Evolutionary conservation across 176 grass and related monocot species (phyloP), one percentile per base, ranked within the genome.

Genomic region (Tillandsia fasciculata): DNA sequence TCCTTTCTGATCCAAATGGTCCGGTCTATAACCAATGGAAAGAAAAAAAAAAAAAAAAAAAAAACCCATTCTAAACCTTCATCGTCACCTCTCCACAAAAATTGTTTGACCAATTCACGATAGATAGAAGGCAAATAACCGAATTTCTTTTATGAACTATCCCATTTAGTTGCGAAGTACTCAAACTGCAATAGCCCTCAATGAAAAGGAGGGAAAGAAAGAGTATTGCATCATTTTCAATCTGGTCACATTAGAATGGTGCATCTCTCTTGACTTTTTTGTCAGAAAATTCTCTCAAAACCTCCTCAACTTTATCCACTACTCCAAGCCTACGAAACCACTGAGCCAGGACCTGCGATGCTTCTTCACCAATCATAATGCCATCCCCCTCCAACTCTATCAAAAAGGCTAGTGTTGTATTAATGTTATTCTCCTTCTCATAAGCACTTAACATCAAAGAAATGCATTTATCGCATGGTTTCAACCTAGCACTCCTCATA

Each of bases 311-410:
- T 69, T 88, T 80, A 51, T 85, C 84, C 83, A 83, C 85, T 42
- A 88, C 77, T 2, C 84, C 89, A 15, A 99, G 82, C 69, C 75
- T 80, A 53, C 54, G 53, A 2, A 99, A 87, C 89, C 94, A 99
- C 12, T 68, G 82, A 12, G 75, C 84, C 23, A 90, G 77, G 69
- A 88, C 51, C 54, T 78, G 80, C 3, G 83, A 85, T 13, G 87
- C 79, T 68, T 86, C 87, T 33, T 78, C 70, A 2, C 76, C 86
- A 65, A 97, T 77, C 10, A 75, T 20, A 23, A 80, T 9, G 0
- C 84, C 87, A 3, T 80, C 79, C 61, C 65, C 80, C 81, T 97
- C 94, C 50, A 92, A 78, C 63, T 97, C 94, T 64, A 78, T 27
- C 64, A 97, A 77, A 83, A 97, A 90, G 15, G 48, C 77, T 8